A percentile compares a stretch with the other conserved stretches of the same genome.
Evolutionary conservation across 768 basidiomycete species (phyloP).

Genomic region (Suillus occidentalis): DNA sequence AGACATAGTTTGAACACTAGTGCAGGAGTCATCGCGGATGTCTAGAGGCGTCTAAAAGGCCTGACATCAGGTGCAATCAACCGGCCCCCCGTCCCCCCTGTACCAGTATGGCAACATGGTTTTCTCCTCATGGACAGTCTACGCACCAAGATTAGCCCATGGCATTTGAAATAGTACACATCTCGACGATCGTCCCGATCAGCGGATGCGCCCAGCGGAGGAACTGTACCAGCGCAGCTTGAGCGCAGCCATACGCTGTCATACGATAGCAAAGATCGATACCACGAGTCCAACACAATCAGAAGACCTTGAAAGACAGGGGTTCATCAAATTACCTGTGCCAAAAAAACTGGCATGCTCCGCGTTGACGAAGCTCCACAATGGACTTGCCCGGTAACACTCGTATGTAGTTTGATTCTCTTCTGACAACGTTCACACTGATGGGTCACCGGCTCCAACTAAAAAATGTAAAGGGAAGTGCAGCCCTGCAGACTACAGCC

Average conservation of each 20-base stretch:
- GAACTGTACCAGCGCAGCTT: conserved; percentile 1
- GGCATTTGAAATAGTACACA: conserved; percentile 13
- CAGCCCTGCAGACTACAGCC: conserved; percentile 14
- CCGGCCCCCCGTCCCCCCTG: conserved; percentile 13
- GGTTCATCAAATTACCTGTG: conserved; percentile 32
- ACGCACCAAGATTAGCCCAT: background rate
- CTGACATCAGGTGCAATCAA: conserved; percentile 8
- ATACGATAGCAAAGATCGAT: background rate
- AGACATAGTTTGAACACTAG: background rate
- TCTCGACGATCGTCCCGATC: conserved; percentile 11
- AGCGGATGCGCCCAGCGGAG: conserved; percentile 10
- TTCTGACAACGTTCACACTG: conserved; percentile 39
- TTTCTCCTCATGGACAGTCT: background rate
- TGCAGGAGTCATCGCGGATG: background rate
- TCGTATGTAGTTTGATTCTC: conserved; percentile 44
- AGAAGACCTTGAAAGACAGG: conserved; percentile 2
- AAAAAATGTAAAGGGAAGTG: conserved; percentile 42
- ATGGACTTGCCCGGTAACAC: conserved; percentile 37
- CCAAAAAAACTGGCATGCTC: conserved; percentile 33
- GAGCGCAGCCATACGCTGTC: background rate
- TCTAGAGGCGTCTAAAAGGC: background rate
- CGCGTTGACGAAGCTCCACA: conserved; percentile 25
- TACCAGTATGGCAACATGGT: conserved; percentile 6
- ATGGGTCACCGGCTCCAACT: conserved; percentile 46
- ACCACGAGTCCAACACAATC: conserved; percentile 3